These are phyloP conservation scores for Kockiozyma suomiensis DNA, from an alignment of 805 yeast genomes.

Conservation along the genomic window DNA sequence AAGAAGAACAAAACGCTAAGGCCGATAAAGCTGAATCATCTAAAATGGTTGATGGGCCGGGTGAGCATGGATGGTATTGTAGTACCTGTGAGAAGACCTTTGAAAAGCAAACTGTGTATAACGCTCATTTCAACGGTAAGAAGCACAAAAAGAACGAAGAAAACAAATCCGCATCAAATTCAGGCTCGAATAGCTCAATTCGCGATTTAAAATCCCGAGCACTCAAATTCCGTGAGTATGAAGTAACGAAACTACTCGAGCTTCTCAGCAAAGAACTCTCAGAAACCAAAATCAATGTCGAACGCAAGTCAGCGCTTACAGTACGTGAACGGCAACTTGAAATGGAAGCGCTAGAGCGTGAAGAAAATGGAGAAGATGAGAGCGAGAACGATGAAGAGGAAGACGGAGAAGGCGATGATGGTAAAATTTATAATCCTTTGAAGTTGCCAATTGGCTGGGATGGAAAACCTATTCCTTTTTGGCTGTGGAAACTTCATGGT, in stretches of 20 bases:
- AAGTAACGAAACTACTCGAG: conserved; percentile 45
- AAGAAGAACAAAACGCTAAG: conserved; percentile 35
- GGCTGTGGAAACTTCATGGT: conserved; percentile 92
- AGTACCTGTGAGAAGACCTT: conserved; percentile 64
- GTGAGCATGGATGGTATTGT: conserved; percentile 52
- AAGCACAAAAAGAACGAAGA: conserved; percentile 62
- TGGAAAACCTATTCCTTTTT: conserved; percentile 88
- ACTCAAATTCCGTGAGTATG: conserved; percentile 45
- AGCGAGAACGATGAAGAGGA: conserved; percentile 35
- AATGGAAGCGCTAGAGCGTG: conserved; percentile 47
- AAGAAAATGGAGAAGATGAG: conserved; percentile 30
- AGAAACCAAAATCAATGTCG: conserved; percentile 61
- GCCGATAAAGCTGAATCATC: conserved; percentile 21
- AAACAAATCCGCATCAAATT: conserved; percentile 18
- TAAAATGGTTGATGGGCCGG: conserved; percentile 11
- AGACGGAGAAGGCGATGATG: conserved; percentile 44
- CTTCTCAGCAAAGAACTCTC: conserved; percentile 48
- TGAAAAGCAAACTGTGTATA: conserved; percentile 63
- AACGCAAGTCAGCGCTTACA: conserved; percentile 68
- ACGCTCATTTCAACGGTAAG: conserved; percentile 72
- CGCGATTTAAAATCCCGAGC: conserved; percentile 30
- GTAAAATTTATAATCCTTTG: conserved; percentile 49
- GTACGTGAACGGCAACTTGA: conserved; percentile 67
- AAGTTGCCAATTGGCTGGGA: conserved; percentile 82
- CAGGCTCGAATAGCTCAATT: background rate